phyloP scores from a whole-genome alignment of 2,329 filamentous ascomycete species.

The Alternaria novae-zelandiae region DNA sequence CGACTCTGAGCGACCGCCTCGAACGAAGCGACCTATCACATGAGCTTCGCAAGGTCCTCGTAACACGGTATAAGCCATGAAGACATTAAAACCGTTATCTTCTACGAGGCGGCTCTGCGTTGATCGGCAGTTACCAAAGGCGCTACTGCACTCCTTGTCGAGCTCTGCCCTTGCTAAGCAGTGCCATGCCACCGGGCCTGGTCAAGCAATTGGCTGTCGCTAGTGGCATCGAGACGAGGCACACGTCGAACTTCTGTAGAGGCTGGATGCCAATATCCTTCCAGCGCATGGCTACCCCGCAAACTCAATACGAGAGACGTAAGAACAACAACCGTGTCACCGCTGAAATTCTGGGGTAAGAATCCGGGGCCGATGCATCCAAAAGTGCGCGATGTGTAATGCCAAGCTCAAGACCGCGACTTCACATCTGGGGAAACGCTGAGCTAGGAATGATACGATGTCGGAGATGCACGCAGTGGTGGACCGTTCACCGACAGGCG shows the following conservation, averaged over 20 bases:
- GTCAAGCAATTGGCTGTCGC: background rate
- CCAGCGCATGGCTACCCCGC: slow-evolving; percentile 4
- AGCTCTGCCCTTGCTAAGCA: background rate
- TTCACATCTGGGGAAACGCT: background rate
- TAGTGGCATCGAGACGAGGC: slow-evolving; percentile 1
- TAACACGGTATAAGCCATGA: background rate
- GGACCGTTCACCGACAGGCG: background rate
- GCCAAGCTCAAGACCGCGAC: slow-evolving; percentile 4
- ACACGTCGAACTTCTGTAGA: background rate
- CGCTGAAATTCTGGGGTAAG: slow-evolving; percentile 9
- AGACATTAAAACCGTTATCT: background rate
- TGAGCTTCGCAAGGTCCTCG: background rate
- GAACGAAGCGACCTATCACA: background rate
- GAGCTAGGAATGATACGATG: background rate
- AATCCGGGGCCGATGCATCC: slow-evolving; percentile 1
- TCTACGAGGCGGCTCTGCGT: slow-evolving; percentile 6
- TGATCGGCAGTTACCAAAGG: background rate
- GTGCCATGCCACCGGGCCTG: background rate
- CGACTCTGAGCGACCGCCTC: background rate
- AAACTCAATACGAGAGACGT: background rate
- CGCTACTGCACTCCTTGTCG: slow-evolving; percentile 7
- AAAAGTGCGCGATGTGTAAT: slow-evolving; percentile 13
- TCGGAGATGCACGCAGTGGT: background rate
- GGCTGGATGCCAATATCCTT: background rate
- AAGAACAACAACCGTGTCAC: background rate